Evolutionary conservation across 2,329 filamentous ascomycete species (phyloP).

Genomic region (Mycosphaerella sp.): DNA sequence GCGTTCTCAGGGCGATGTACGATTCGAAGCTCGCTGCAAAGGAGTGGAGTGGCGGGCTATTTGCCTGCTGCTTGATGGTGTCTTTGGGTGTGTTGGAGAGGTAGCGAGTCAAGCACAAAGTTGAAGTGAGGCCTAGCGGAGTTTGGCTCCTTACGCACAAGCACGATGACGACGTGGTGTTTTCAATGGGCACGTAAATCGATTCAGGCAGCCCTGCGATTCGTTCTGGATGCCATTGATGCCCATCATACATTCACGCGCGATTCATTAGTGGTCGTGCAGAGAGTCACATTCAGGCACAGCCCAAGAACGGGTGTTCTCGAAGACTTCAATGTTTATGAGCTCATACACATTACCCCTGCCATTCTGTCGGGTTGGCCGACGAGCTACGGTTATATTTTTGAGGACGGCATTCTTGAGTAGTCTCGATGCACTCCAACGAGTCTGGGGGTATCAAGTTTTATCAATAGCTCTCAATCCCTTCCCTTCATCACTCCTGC

Average conservation of each 20-base stretch:
- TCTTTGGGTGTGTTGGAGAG: not conserved
- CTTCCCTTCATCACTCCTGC: too few species aligned
- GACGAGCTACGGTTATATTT: too few species aligned
- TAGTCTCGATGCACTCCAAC: too few species aligned
- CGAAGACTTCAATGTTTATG: not conserved
- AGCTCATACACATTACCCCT: not conserved
- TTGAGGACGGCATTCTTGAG: too few species aligned
- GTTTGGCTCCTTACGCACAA: not conserved
- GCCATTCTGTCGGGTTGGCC: too few species aligned
- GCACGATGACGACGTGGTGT: not conserved
- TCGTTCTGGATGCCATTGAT: constrained; percentile 2
- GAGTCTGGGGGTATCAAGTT: too few species aligned
- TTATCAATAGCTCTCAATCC: too few species aligned
- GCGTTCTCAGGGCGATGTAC: constrained; percentile 1
- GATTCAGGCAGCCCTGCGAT: not conserved
- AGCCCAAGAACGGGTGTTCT: not conserved
- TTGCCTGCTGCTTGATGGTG: not conserved
- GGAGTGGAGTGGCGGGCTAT: not conserved
- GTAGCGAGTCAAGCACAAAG: not conserved
- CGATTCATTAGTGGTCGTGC: not conserved
- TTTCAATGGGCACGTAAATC: not conserved
- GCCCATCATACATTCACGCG: not conserved
- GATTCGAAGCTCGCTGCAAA: not conserved
- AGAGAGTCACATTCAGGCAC: not conserved
- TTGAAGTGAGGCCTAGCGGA: not conserved